phyloP scores from a whole-genome alignment of 164 flowering plant genomes.

The Dillenia suffruticosa region DNA sequence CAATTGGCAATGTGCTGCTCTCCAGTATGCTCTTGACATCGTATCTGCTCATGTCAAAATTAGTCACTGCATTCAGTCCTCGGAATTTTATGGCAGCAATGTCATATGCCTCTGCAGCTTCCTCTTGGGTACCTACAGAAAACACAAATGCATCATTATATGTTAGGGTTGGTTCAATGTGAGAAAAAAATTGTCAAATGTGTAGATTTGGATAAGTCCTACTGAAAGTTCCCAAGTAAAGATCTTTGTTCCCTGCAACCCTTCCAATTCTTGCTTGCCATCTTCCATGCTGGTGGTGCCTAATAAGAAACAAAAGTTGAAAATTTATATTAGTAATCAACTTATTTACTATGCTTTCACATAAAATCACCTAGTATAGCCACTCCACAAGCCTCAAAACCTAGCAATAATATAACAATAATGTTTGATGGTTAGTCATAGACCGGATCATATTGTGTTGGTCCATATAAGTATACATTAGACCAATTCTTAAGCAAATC shows the following conservation, averaged over 20 bases:
- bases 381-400: too few species aligned
- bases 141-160: background rate
- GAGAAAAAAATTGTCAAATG: background rate
- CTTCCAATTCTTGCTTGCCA: conserved; percentile 97
- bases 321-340: too few species aligned
- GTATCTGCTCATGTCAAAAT: conserved; percentile 87
- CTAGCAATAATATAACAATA: too few species aligned
- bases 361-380: too few species aligned
- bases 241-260: conserved; percentile 93
- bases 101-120: conserved; percentile 98
- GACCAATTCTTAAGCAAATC: too few species aligned
- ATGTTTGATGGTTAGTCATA: too few species aligned
- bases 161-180: background rate
- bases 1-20: conserved; percentile 75
- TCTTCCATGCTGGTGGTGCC: conserved; percentile 95
- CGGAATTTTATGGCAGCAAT: conserved; percentile 95
- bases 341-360: too few species aligned
- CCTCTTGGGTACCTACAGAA: conserved; percentile 82
- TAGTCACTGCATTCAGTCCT: conserved; percentile 90
- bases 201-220: conserved; percentile 22
- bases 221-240: conserved; percentile 93
- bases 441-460: too few species aligned
- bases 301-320: conserved; percentile 12
- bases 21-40: conserved; percentile 83
- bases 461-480: too few species aligned